Evolutionary conservation across 2,329 filamentous ascomycete species (phyloP), one percentile per base, ranked within the genome.

Genomic region (Waltergamsia citrina): DNA sequence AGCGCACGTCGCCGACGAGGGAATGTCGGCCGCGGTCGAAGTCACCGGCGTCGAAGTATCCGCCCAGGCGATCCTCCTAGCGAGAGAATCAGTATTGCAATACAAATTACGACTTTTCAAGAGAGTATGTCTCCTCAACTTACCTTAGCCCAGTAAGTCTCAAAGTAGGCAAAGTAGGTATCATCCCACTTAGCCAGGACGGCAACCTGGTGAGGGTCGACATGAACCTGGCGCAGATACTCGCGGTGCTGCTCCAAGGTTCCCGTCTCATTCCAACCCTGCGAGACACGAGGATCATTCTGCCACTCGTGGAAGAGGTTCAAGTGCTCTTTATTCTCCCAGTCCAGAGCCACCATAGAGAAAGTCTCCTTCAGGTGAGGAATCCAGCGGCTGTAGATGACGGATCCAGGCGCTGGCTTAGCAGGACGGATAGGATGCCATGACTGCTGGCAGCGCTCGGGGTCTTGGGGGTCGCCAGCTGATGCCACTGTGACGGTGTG

Each of bases 201-300:
- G 17, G 78, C 73, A 34, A 86, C 60, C 41, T 80, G 73, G 54
- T 88, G 83, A 19, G 79, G 74, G 51, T 88, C 83, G 29, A 74
- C 69, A 47, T 85, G 75, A 35, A 81, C 67, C 42, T 71, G 71
- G 20, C 71, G 67, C 33, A 87, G 66, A 53, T 90, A 88, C 46
- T 77, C 70, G 40, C 74, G 69, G 54, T 88, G 84, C 53, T 87
- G 69, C 20, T 85, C 81, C 31, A 85, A 57, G 2, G 81, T 82
- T 21, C 83, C 84, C 2, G 79, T 83, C 60, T 85, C 77, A 49
- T 85, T 84, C 84, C 84, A 88, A 4, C 82, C 82, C 48, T 80
- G 73, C 4, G 81, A 81, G 21, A 90, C 84, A 33, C 84, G 79
- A 34, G 83, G 83, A 50, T 88, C 83, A 49, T 90, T 90, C 57